Conservation (phyloP, 345 rosid genomes). For the Corchorus olitorius region DNA sequence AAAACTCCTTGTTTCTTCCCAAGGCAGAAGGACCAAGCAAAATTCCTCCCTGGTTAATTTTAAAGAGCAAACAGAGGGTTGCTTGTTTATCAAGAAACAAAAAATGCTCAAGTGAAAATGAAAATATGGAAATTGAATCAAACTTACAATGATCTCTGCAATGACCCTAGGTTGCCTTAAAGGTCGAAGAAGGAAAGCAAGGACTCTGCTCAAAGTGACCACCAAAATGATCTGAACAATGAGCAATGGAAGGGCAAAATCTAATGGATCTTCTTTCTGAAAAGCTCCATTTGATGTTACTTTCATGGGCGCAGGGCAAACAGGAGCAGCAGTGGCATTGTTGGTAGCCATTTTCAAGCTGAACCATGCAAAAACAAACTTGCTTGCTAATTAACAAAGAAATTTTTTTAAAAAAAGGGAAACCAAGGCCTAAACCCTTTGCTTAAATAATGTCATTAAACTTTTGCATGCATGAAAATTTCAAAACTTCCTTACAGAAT, state of each 20-base stretch:
- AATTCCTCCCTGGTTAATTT: constrained; percentile 63
- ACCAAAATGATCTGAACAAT: constrained; percentile 74
- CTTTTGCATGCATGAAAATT: neutral
- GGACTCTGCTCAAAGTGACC: constrained; percentile 55
- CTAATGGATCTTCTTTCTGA: constrained; percentile 73
- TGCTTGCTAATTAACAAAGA: neutral
- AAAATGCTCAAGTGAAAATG: neutral
- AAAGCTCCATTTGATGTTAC: constrained; percentile 78
- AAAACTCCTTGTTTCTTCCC: constrained; percentile 56
- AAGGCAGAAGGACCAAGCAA: constrained; percentile 85
- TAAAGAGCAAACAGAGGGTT: neutral
- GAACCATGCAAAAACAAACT: neutral
- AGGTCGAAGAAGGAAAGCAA: constrained; percentile 60
- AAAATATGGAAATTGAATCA: neutral
- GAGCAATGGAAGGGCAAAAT: constrained; percentile 70
- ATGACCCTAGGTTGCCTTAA: constrained; percentile 76
- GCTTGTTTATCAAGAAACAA: neutral
- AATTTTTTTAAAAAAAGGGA: too few relatives aligned
- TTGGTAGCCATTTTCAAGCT: constrained; percentile 6
- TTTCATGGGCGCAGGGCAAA: constrained; percentile 46
- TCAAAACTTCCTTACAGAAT: neutral
- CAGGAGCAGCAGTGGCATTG: neutral
- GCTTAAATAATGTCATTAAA: neutral
- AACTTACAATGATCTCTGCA: constrained; percentile 78
- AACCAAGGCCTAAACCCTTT: neutral